Evolutionary conservation across 2,329 filamentous ascomycete genomes (phyloP).

Genomic region (Sporothrix protearum): DNA sequence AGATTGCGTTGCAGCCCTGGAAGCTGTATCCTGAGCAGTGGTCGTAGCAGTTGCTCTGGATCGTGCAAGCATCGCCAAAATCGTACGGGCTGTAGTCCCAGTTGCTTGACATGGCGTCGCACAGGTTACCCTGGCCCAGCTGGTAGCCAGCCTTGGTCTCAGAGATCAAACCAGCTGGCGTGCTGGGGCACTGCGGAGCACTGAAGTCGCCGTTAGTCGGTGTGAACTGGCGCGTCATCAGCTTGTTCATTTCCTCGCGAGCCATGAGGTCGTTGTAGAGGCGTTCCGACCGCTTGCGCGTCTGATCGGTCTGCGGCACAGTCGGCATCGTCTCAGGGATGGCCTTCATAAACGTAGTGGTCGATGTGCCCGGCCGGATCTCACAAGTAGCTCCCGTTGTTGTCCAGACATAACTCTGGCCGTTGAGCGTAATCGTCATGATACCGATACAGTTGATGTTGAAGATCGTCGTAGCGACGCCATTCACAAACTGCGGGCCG

Average conservation of each 20-base stretch:
- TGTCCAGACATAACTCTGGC: neutral
- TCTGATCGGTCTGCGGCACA: neutral
- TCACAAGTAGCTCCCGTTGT: neutral
- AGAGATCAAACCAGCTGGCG: slow-evolving; percentile 2
- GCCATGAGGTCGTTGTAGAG: slow-evolving; percentile 17
- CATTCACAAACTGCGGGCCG: slow-evolving; percentile 8
- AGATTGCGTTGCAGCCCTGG: slow-evolving; percentile 21
- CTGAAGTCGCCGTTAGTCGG: slow-evolving; percentile 21
- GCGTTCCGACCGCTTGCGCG: slow-evolving; percentile 7
- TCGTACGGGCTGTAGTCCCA: slow-evolving; percentile 21
- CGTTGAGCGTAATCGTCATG: slow-evolving; percentile 19
- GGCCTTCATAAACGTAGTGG: slow-evolving; percentile 8
- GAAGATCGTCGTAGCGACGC: slow-evolving; percentile 18
- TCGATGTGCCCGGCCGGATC: slow-evolving; percentile 2
- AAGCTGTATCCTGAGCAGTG: slow-evolving; percentile 19
- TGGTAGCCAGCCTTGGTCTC: slow-evolving; percentile 13
- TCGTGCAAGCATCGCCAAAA: slow-evolving; percentile 19
- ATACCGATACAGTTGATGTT: slow-evolving; percentile 19
- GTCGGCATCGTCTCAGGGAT: slow-evolving; percentile 19
- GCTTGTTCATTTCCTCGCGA: neutral
- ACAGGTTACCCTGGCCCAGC: slow-evolving; percentile 20
- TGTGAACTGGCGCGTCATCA: slow-evolving; percentile 3
- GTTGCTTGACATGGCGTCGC: slow-evolving; percentile 20
- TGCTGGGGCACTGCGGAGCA: slow-evolving; percentile 15
- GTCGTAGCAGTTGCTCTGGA: slow-evolving; percentile 22